These are phyloP conservation scores for Penicillium coffeae DNA, from an alignment of 495 filamentous ascomycete species.

Conservation along the genomic window DNA sequence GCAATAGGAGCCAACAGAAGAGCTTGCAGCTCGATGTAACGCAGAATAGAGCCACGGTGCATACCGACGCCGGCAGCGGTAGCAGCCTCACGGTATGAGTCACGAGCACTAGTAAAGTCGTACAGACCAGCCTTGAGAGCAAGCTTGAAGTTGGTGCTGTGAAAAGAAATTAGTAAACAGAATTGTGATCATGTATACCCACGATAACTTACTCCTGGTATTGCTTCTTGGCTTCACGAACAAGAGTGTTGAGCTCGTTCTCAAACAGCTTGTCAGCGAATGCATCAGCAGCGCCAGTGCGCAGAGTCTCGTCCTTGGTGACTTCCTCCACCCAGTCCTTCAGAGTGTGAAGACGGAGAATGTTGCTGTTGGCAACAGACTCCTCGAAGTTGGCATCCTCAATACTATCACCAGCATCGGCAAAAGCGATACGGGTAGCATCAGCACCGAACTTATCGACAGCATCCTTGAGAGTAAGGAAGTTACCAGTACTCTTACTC, in stretches of 20 bases:
- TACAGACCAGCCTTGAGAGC: conserved; percentile 89
- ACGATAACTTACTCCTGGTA: conserved; percentile 59
- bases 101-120: conserved; percentile 80
- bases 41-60: conserved; percentile 69
- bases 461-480: conserved; percentile 83
- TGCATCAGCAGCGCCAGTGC: conserved; percentile 65
- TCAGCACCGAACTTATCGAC: conserved; percentile 93
- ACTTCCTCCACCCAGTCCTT: conserved; percentile 92
- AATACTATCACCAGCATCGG: conserved; percentile 91
- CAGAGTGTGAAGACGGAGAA: conserved; percentile 78
- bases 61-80: conserved; percentile 72
- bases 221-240: conserved; percentile 66
- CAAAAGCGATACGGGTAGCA: conserved; percentile 84
- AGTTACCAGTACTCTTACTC: conserved; percentile 93
- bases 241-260: conserved; percentile 88
- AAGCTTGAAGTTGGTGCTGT: conserved; percentile 76
- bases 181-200: neutral
- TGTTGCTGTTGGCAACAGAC: conserved; percentile 83
- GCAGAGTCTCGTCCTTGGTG: conserved; percentile 64
- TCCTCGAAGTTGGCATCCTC: conserved; percentile 98
- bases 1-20: conserved; percentile 74
- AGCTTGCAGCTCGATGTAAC: conserved; percentile 86
- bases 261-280: conserved; percentile 89
- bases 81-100: conserved; percentile 83
- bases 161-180: conserved; percentile 25